phyloP scores from a whole-genome alignment of 2,329 filamentous ascomycete species.

The Apiospora hydei region DNA sequence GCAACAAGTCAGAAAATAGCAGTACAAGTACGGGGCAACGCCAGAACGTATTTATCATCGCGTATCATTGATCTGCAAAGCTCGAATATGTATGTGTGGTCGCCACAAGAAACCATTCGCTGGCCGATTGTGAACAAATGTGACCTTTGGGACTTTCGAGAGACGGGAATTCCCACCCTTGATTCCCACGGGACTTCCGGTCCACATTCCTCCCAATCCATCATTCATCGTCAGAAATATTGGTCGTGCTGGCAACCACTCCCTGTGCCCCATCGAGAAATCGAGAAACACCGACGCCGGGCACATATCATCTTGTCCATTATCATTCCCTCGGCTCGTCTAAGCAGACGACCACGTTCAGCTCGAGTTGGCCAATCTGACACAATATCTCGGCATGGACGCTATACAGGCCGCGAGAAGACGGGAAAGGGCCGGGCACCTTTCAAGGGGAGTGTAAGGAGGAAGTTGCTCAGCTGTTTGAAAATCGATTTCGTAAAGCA shows the following conservation, averaged over 20 bases:
- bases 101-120: constrained; percentile 19
- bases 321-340: constrained; percentile 8
- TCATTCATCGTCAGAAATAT: constrained; percentile 23
- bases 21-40: not conserved
- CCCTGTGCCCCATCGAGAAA: not conserved
- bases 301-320: constrained; percentile 5
- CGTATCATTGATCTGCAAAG: constrained; percentile 23
- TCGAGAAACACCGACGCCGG: not conserved
- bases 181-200: constrained; percentile 7
- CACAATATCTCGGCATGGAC: constrained; percentile 4
- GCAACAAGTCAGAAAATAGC: not conserved
- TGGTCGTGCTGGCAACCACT: constrained; percentile 7
- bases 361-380: not conserved
- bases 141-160: constrained; percentile 3
- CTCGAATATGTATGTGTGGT: constrained; percentile 23
- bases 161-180: constrained; percentile 12
- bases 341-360: not conserved
- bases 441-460: not conserved
- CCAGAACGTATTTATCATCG: constrained; percentile 16
- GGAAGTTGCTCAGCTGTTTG: not conserved
- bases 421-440: not conserved
- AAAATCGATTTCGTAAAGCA: constrained; percentile 9
- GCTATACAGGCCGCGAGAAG: not conserved
- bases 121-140: not conserved
- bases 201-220: constrained; percentile 15